phyloP scores from a whole-genome alignment of 2,329 filamentous ascomycete genomes.

The Tolypocladium nubicola region DNA sequence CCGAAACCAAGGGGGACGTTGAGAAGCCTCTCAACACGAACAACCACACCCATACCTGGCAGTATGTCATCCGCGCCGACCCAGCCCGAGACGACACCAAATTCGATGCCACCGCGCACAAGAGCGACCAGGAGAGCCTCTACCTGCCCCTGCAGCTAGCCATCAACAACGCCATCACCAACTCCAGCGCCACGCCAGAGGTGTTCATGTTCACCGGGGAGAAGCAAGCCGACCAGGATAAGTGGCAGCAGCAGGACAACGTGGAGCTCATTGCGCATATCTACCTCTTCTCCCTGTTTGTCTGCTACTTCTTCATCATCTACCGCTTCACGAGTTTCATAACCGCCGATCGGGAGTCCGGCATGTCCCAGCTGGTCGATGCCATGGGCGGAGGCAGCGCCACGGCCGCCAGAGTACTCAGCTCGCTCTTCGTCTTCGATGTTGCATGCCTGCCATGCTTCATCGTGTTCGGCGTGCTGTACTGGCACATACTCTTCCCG shows the following conservation, averaged over 20 bases:
- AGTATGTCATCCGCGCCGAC: conserved; percentile 16
- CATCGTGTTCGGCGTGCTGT: conserved; percentile 27
- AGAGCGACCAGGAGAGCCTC: conserved; percentile 11
- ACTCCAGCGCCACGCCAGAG: conserved; percentile 10
- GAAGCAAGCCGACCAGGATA: conserved; percentile 3
- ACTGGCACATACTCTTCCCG: conserved; percentile 17
- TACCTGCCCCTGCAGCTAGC: conserved; percentile 21
- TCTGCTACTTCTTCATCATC: conserved; percentile 10
- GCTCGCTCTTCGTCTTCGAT: conserved; percentile 15
- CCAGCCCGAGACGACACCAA: conserved; percentile 18
- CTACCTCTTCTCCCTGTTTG: conserved; percentile 13
- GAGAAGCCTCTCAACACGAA: not conserved
- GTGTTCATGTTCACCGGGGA: conserved; percentile 9
- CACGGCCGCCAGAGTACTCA: conserved; percentile 12
- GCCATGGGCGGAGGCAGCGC: conserved; percentile 32
- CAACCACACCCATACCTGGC: conserved; percentile 13
- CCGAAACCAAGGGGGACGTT: conserved; percentile 7
- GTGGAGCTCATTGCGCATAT: conserved; percentile 6
- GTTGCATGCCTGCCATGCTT: conserved; percentile 24
- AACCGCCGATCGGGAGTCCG: conserved; percentile 18
- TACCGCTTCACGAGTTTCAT: conserved; percentile 11
- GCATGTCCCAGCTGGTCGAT: conserved; percentile 20
- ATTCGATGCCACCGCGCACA: conserved; percentile 36
- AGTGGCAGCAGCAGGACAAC: conserved; percentile 1
- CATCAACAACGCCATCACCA: conserved; percentile 19